A percentile compares a stretch with the other conserved stretches of the same genome.
These are phyloP conservation scores for Dactylellina drechsleri DNA, from an alignment of 2,329 filamentous ascomycete genomes.

Conservation along the genomic window DNA sequence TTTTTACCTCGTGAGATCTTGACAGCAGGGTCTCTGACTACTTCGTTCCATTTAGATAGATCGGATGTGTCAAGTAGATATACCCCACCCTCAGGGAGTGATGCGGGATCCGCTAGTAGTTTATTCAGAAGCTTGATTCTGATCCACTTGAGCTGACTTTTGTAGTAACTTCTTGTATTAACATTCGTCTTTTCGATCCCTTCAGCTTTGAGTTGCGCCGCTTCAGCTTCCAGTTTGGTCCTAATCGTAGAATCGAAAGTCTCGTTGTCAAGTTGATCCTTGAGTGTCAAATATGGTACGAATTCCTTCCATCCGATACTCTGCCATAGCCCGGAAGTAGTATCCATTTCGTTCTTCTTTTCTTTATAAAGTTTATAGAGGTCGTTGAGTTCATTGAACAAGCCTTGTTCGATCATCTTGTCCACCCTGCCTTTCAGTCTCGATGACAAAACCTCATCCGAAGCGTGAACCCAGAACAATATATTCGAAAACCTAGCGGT, in stretches of 20 bases:
- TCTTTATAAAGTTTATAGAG: slow-evolving; percentile 66
- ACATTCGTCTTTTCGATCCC: slow-evolving; percentile 80
- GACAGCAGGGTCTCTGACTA: slow-evolving; percentile 74
- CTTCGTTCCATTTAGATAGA: slow-evolving; percentile 69
- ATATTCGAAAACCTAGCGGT: slow-evolving; percentile 64
- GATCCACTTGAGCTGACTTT: slow-evolving; percentile 86
- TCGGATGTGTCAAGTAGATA: slow-evolving; percentile 86
- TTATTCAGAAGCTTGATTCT: slow-evolving; percentile 80
- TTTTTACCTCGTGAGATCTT: slow-evolving; percentile 66
- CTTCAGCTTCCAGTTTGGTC: slow-evolving; percentile 60
- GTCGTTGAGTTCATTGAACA: slow-evolving; percentile 71
- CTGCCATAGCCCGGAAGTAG: slow-evolving; percentile 88
- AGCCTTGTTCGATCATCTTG: slow-evolving; percentile 77
- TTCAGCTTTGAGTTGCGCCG: slow-evolving; percentile 68
- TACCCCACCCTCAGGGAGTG: slow-evolving; percentile 68
- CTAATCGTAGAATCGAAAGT: slow-evolving; percentile 58
- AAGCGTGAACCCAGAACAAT: slow-evolving; percentile 87
- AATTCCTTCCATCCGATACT: slow-evolving; percentile 97
- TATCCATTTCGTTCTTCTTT: slow-evolving; percentile 70
- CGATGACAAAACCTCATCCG: slow-evolving; percentile 72
- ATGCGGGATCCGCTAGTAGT: slow-evolving; percentile 67
- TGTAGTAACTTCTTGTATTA: slow-evolving; percentile 87
- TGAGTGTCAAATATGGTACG: slow-evolving; percentile 72
- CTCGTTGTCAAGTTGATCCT: slow-evolving; percentile 12
- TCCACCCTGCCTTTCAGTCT: slow-evolving; percentile 82